A percentile compares a stretch with the other conserved stretches of the same genome.
Evolutionary conservation across 768 basidiomycete genomes (phyloP).

Genomic region (Aureoboletus auriporus): DNA sequence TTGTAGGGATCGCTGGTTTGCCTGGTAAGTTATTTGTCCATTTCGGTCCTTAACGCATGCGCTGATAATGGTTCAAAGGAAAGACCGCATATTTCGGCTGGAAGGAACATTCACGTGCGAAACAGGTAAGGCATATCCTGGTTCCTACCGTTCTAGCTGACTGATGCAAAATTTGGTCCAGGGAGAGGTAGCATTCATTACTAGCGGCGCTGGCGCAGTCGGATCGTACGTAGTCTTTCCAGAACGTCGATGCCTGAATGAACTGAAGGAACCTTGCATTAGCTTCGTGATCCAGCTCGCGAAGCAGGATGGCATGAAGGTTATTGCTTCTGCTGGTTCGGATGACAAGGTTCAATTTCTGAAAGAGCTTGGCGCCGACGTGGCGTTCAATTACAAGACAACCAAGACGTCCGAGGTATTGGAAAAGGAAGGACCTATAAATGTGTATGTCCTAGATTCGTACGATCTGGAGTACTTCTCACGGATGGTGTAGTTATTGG

Average conservation of each 20-base stretch:
- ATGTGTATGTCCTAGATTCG: constrained; percentile 37
- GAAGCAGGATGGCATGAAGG: constrained; percentile 48
- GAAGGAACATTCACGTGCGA: constrained; percentile 15
- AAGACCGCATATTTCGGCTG: constrained; percentile 15
- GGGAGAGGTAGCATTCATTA: constrained; percentile 48
- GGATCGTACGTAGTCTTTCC: constrained; percentile 39
- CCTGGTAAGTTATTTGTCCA: constrained; percentile 1
- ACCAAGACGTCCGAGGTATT: constrained; percentile 46
- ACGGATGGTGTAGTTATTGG: background rate
- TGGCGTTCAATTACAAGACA: constrained; percentile 71
- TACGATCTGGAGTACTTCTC: background rate
- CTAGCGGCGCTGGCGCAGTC: constrained; percentile 42
- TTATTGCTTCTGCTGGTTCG: constrained; percentile 63
- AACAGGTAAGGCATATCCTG: constrained; percentile 19
- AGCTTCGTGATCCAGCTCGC: constrained; percentile 46
- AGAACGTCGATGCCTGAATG: too few species aligned
- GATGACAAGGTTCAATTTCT: constrained; percentile 65
- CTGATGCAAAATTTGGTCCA: constrained; percentile 4
- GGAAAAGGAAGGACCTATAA: constrained; percentile 48
- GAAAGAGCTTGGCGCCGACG: constrained; percentile 55
- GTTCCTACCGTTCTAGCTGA: too few species aligned
- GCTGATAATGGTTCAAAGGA: constrained; percentile 10
- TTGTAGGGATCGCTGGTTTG: constrained; percentile 25
- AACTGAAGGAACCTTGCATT: background rate
- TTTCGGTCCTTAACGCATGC: constrained; percentile 6